phyloP scores from a whole-genome alignment of 805 yeast species.

The Metschnikowia picachoensis region DNA sequence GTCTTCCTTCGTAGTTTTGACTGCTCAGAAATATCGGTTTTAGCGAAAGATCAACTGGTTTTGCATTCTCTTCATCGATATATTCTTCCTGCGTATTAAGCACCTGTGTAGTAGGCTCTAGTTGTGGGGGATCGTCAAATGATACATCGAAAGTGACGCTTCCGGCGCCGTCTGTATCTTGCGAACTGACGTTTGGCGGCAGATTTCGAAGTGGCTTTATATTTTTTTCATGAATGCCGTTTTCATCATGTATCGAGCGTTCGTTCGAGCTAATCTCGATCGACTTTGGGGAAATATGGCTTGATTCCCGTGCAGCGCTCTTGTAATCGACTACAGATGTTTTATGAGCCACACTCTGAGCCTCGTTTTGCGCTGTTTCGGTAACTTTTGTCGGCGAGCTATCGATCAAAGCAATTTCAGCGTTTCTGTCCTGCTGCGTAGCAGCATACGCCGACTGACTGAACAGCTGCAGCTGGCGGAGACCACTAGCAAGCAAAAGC shows the following conservation, averaged over 20 bases:
- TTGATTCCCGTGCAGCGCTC: too few species aligned
- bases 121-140: background rate
- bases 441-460: background rate
- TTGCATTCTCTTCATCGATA: slow-evolving; percentile 5
- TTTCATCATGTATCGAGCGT: too few species aligned
- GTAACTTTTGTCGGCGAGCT: slow-evolving; percentile 7
- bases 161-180: background rate
- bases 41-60: slow-evolving; percentile 12
- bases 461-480: background rate
- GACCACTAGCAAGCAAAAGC: background rate
- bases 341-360: too few species aligned
- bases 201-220: too few species aligned
- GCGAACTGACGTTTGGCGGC: too few species aligned
- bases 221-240: too few species aligned
- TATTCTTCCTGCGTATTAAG: slow-evolving; percentile 26
- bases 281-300: too few species aligned
- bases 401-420: slow-evolving; percentile 1
- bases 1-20: slow-evolving; percentile 12
- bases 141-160: slow-evolving; percentile 9
- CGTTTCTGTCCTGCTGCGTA: slow-evolving; percentile 1
- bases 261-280: too few species aligned
- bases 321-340: too few species aligned
- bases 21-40: slow-evolving; percentile 21
- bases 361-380: background rate
- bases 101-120: slow-evolving; percentile 32